Evolutionary conservation across 208 protist genomes (phyloP).

Genomic region (Lotmaria passim): DNA sequence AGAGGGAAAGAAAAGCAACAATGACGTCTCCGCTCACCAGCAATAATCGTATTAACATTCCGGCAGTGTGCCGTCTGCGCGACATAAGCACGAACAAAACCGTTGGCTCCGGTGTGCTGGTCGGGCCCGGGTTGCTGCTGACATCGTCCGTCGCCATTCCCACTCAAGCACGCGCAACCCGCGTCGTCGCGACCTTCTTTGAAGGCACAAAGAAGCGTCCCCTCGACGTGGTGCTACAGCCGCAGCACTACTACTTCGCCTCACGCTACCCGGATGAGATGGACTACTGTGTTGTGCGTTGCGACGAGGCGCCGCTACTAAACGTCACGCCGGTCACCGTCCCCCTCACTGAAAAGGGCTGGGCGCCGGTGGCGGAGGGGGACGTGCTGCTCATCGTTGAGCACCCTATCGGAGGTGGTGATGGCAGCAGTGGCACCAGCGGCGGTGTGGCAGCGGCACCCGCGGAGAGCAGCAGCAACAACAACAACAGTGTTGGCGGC

Average conservation of each 20-base stretch:
- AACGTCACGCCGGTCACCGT: constrained; percentile 81
- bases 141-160: constrained; percentile 55
- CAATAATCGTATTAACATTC: constrained; percentile 85
- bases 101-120: constrained; percentile 73
- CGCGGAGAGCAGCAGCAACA: neutral
- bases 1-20: neutral
- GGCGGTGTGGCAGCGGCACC: neutral
- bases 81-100: constrained; percentile 36
- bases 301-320: constrained; percentile 67
- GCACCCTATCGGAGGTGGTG: constrained; percentile 63
- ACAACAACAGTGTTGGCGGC: constrained; percentile 1
- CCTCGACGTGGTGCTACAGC: constrained; percentile 70
- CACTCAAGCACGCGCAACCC: constrained; percentile 30
- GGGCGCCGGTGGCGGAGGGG: constrained; percentile 77
- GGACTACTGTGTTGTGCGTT: constrained; percentile 91
- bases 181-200: constrained; percentile 84
- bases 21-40: constrained; percentile 60
- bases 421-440: neutral
- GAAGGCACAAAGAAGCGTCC: constrained; percentile 87
- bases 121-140: constrained; percentile 73
- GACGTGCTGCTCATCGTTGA: constrained; percentile 88
- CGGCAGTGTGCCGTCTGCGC: constrained; percentile 85
- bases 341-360: constrained; percentile 73
- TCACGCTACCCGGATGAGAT: constrained; percentile 85
- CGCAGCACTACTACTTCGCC: constrained; percentile 76